Percentiles rank a stretch among this genome's conserved stretches.
Evolutionary conservation across 768 basidiomycete genomes (phyloP).

Genomic region (Russula foetens): DNA sequence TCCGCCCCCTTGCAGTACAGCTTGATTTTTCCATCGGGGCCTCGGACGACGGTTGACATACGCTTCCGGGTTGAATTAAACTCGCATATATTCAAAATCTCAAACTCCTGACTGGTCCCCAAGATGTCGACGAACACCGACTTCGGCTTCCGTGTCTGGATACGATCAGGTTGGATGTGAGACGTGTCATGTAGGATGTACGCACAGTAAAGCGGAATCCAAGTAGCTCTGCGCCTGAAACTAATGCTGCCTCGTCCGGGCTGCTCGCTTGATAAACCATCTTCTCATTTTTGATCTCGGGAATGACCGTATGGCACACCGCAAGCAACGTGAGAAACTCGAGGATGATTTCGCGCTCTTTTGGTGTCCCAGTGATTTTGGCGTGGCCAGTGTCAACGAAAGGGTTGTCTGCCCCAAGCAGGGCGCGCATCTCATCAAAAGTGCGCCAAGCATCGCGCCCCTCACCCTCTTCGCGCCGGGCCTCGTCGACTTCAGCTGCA

Average conservation of each 20-base stretch:
- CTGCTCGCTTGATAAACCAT: conserved; percentile 92
- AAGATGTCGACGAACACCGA: conserved; percentile 85
- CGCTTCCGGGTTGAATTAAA: conserved; percentile 97
- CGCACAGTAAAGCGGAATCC: conserved; percentile 92
- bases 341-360: conserved; percentile 31
- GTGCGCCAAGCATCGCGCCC: conserved; percentile 62
- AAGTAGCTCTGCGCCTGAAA: conserved; percentile 85
- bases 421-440: conserved; percentile 60
- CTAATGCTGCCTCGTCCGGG: conserved; percentile 95
- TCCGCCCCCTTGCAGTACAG: conserved; percentile 97
- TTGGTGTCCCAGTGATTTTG: conserved; percentile 22
- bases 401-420: conserved; percentile 46
- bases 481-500: conserved; percentile 86
- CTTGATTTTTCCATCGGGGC: conserved; percentile 86
- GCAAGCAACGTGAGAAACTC: conserved; percentile 47
- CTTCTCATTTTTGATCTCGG: conserved; percentile 84
- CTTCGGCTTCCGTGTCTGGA: conserved; percentile 88
- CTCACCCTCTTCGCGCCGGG: conserved; percentile 53
- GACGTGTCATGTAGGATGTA: conserved; percentile 15
- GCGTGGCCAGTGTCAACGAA: conserved; percentile 40
- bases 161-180: conserved; percentile 21
- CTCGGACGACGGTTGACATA: conserved; percentile 92
- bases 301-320: conserved; percentile 98
- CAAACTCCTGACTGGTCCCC: conserved; percentile 68
- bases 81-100: conserved; percentile 95